Evolutionary conservation across 371 early-diverging fungal species (phyloP).

Genomic region (Amoeboradix gromovi): DNA sequence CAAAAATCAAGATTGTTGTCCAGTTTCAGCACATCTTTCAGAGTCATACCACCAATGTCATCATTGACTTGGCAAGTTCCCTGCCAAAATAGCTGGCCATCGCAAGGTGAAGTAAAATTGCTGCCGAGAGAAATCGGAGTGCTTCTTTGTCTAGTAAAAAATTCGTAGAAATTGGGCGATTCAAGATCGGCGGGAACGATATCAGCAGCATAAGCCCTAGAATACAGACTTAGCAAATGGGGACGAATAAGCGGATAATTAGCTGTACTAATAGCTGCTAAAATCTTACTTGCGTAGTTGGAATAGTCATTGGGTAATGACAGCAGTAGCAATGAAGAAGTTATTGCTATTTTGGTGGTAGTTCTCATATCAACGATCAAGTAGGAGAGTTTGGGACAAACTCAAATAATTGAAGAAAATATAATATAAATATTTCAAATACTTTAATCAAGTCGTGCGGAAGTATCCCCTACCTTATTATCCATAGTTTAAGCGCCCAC

Average conservation of each 20-base stretch:
- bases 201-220: neutral
- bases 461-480: too few species aligned
- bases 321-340: too few species aligned
- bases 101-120: neutral
- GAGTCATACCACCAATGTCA: neutral
- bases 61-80: neutral
- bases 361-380: too few species aligned
- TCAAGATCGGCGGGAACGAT: neutral
- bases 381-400: too few species aligned
- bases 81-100: neutral
- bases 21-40: neutral
- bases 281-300: too few species aligned
- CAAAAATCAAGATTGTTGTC: neutral
- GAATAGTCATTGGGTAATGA: too few species aligned
- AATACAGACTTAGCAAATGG: neutral
- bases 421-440: too few species aligned
- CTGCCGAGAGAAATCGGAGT: neutral
- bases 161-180: neutral
- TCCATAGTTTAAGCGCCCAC: too few species aligned
- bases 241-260: neutral
- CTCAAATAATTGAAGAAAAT: too few species aligned
- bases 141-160: neutral
- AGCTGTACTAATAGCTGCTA: neutral
- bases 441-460: too few species aligned
- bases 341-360: too few species aligned